Percentiles rank a stretch among this genome's conserved stretches.
Conservation (phyloP, 2,329 filamentous ascomycete species). For the Penicillium griseofulvum region DNA sequence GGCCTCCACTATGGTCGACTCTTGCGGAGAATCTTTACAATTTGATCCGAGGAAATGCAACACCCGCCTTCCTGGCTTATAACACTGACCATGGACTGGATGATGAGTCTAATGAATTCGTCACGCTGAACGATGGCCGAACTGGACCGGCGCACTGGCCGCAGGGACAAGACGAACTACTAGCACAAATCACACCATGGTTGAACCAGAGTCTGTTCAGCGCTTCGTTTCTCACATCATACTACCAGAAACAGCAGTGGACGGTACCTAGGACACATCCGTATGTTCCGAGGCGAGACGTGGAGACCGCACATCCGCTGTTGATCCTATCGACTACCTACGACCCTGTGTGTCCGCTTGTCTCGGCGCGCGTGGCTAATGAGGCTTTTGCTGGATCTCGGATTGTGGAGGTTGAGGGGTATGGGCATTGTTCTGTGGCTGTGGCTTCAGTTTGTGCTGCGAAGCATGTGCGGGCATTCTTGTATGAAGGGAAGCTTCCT, state of each 20-base stretch:
- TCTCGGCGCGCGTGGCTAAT: conserved; percentile 20
- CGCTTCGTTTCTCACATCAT: neutral
- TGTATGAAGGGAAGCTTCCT: conserved; percentile 22
- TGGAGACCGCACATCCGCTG: conserved; percentile 22
- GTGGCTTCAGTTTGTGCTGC: conserved; percentile 20
- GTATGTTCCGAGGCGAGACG: conserved; percentile 8
- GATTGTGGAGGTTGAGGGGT: conserved; percentile 23
- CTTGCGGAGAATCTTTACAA: conserved; percentile 4
- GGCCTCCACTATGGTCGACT: neutral
- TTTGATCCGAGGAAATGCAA: conserved; percentile 9
- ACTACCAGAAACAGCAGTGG: conserved; percentile 13
- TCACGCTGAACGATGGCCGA: conserved; percentile 6
- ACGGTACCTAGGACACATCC: conserved; percentile 10
- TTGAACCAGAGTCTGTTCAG: conserved; percentile 9
- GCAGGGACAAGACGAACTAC: neutral
- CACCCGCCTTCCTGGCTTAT: conserved; percentile 6
- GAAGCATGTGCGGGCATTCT: conserved; percentile 20
- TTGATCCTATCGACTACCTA: conserved; percentile 25
- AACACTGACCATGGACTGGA: neutral
- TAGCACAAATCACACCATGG: conserved; percentile 2
- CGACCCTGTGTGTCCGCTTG: conserved; percentile 23
- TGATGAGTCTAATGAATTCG: neutral
- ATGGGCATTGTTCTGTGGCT: conserved; percentile 24
- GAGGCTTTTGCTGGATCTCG: conserved; percentile 22
- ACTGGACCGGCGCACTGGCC: conserved; percentile 7